Evolutionary conservation across 2,329 filamentous ascomycete species (phyloP).

Genomic region (Fusarium palustre): DNA sequence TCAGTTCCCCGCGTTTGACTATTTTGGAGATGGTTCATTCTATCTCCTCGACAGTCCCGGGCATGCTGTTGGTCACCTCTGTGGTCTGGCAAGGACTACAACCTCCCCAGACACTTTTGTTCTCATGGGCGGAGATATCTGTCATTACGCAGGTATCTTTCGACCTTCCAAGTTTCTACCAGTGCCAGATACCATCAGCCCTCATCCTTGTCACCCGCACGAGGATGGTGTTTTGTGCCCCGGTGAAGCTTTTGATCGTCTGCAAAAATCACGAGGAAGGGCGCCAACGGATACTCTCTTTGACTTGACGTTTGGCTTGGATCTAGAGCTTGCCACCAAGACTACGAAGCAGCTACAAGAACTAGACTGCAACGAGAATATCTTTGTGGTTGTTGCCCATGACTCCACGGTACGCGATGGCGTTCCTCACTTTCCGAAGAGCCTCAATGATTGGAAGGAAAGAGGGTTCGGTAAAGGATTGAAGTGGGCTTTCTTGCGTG

Average conservation of each 20-base stretch:
- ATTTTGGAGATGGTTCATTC: conserved; percentile 57
- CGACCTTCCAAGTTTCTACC: conserved; percentile 52
- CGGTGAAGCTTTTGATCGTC: conserved; percentile 24
- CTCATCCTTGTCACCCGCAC: conserved; percentile 36
- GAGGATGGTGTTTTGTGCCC: conserved; percentile 23
- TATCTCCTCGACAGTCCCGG: conserved; percentile 57
- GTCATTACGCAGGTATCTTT: conserved; percentile 55
- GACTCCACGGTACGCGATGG: conserved; percentile 41
- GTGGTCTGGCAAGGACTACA: conserved; percentile 55
- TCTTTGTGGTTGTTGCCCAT: conserved; percentile 39
- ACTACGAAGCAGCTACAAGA: conserved; percentile 34
- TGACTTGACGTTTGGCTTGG: conserved; percentile 39
- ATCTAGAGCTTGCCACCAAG: conserved; percentile 27
- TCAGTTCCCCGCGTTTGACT: conserved; percentile 54
- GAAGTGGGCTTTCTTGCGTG: conserved; percentile 40
- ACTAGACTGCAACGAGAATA: conserved; percentile 36
- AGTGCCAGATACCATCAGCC: conserved; percentile 47
- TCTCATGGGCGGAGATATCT: conserved; percentile 58
- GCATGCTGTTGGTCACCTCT: conserved; percentile 57
- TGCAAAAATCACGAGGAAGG: conserved; percentile 39
- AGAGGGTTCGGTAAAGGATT: conserved; percentile 25
- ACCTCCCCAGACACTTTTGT: conserved; percentile 52
- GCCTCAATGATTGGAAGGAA: conserved; percentile 38
- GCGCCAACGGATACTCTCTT: conserved; percentile 28
- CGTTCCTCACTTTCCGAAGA: conserved; percentile 39